Percentiles rank a stretch among this genome's conserved stretches.
Conservation (phyloP, 2,329 filamentous ascomycete species). For the Corinectria fuckeliana region DNA sequence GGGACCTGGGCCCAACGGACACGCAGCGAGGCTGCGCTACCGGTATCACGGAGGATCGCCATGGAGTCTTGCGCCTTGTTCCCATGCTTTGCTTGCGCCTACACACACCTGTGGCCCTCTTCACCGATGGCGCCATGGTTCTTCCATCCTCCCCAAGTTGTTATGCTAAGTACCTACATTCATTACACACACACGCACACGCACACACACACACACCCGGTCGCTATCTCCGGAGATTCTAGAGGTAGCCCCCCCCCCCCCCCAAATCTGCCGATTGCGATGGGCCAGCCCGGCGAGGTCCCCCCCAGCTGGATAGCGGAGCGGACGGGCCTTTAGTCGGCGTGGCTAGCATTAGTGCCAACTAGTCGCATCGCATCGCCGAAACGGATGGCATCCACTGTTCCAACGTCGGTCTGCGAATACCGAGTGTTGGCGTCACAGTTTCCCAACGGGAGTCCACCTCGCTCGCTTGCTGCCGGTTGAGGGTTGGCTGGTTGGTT, state of each 20-base stretch:
- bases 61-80: background rate
- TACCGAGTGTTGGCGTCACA: background rate
- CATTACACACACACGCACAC: background rate
- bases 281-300: background rate
- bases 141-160: background rate
- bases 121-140: too few species aligned
- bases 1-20: conserved; percentile 18
- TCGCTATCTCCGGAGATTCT: background rate
- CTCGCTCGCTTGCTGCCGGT: background rate
- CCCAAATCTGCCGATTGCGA: background rate
- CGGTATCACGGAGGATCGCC: background rate
- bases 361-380: conserved; percentile 10
- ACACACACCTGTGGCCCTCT: too few species aligned
- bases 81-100: too few species aligned
- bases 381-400: conserved; percentile 10
- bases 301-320: background rate
- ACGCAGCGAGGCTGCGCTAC: background rate
- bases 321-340: conserved; percentile 5
- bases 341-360: conserved; percentile 12
- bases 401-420: conserved; percentile 10
- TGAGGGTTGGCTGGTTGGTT: background rate
- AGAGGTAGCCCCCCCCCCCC: background rate
- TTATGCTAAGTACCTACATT: background rate
- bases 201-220: background rate
- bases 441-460: background rate